Conservation (phyloP, 768 basidiomycete genomes). For the Hemileccinum impolitum region DNA sequence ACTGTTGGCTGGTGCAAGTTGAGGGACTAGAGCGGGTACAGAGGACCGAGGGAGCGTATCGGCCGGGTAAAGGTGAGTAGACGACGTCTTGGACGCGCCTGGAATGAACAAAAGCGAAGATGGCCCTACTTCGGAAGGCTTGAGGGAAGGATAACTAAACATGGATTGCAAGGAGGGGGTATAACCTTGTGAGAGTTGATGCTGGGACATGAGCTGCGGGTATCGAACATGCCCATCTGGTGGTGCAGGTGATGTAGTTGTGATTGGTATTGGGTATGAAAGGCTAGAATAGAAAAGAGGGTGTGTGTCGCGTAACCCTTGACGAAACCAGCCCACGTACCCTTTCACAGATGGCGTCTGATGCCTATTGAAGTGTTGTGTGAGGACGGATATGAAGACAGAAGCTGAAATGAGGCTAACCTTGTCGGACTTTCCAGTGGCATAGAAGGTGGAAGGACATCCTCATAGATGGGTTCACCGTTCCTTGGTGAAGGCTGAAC, state of each 20-base stretch:
- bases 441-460: constrained; percentile 39
- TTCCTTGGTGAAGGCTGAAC: constrained; percentile 28
- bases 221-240: constrained; percentile 50
- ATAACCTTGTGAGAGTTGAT: constrained; percentile 77
- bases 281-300: constrained; percentile 24
- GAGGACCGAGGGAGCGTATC: constrained; percentile 37
- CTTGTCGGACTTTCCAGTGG: constrained; percentile 65
- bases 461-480: constrained; percentile 29
- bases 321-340: constrained; percentile 28
- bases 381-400: constrained; percentile 33
- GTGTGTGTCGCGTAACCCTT: constrained; percentile 8
- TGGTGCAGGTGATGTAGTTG: constrained; percentile 65
- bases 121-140: constrained; percentile 32
- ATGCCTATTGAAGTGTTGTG: constrained; percentile 24
- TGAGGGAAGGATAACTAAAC: constrained; percentile 45
- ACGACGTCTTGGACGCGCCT: constrained; percentile 24
- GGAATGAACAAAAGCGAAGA: constrained; percentile 47
- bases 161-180: constrained; percentile 74
- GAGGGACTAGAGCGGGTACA: constrained; percentile 15
- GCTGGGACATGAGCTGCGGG: constrained; percentile 74
- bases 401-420: constrained; percentile 44
- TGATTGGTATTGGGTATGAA: constrained; percentile 55
- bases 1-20: constrained; percentile 3
- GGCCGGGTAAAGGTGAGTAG: constrained; percentile 29
- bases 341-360: constrained; percentile 31